Evolutionary conservation across 352 stramenopile genomes (phyloP).

Genomic region (Phytophthora podocarpi): DNA sequence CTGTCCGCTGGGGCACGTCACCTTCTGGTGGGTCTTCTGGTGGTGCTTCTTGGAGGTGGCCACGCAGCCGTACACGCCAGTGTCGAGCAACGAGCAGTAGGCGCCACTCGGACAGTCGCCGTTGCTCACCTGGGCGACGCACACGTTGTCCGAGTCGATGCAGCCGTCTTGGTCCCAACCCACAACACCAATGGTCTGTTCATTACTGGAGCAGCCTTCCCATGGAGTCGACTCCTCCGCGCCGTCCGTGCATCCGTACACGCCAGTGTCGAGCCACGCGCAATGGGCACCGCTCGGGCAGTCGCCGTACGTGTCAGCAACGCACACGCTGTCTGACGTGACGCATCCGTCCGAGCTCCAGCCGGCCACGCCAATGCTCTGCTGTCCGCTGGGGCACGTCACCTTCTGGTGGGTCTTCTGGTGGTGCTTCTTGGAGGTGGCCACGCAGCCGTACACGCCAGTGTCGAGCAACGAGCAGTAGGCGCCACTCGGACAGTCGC

Average conservation of each 20-base stretch:
- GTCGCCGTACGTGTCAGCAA: constrained; percentile 24
- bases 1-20: constrained; percentile 20
- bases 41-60: constrained; percentile 10
- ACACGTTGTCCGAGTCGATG: constrained; percentile 23
- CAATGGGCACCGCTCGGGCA: constrained; percentile 33
- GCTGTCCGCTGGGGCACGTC: constrained; percentile 20
- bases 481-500: constrained; percentile 19
- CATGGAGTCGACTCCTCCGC: constrained; percentile 25
- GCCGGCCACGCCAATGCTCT: constrained; percentile 23
- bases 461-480: constrained; percentile 34
- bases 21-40: no score
- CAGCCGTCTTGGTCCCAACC: constrained; percentile 30
- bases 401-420: constrained; percentile 13
- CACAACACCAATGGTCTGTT: constrained; percentile 29
- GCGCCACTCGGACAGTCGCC: constrained; percentile 12
- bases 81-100: constrained; percentile 28
- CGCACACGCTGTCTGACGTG: constrained; percentile 20
- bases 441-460: constrained; percentile 32
- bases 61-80: constrained; percentile 24
- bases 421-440: constrained; percentile 21
- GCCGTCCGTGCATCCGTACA: constrained; percentile 34
- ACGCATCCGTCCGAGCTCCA: constrained; percentile 27
- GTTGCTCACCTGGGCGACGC: constrained; percentile 10
- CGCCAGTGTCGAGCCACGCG: constrained; percentile 28
- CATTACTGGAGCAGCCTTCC: constrained; percentile 19